phyloP scores from a whole-genome alignment of 169 alveolate species.

The Neospora caninum region DNA sequence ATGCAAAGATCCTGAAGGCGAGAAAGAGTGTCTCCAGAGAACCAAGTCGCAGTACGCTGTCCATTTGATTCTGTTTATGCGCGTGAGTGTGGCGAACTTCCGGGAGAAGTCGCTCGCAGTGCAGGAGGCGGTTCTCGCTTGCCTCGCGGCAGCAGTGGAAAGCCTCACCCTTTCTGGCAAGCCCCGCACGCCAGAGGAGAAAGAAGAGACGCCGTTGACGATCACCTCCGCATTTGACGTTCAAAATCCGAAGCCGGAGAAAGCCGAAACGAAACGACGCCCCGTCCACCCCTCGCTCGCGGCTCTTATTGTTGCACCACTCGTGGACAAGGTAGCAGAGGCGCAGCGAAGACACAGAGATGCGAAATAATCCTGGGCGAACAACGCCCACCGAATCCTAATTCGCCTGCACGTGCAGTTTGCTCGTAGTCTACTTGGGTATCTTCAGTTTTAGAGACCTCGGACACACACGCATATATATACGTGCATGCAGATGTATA shows the following conservation, averaged over 20 bases:
- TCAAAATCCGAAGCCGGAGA: background rate
- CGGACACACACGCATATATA: background rate
- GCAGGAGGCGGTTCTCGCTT: background rate
- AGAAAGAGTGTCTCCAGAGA: background rate
- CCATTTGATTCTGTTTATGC: slow-evolving; percentile 15
- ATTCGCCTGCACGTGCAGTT: too few relatives aligned
- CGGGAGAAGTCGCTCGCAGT: slow-evolving; percentile 26
- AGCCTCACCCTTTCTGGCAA: background rate
- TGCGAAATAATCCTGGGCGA: too few relatives aligned
- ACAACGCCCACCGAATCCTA: too few relatives aligned
- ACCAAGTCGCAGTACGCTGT: background rate
- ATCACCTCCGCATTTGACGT: background rate
- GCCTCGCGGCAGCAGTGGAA: slow-evolving; percentile 11
- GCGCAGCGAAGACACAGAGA: too few relatives aligned
- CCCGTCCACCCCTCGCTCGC: slow-evolving; percentile 3
- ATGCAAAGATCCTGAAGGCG: background rate
- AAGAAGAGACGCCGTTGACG: background rate
- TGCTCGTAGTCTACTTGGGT: too few relatives aligned
- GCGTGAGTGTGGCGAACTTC: background rate
- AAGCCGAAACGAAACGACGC: background rate
- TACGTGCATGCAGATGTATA: background rate
- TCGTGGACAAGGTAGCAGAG: background rate
- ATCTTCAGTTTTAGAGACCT: too few relatives aligned
- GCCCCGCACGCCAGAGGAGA: background rate
- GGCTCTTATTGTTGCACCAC: slow-evolving; percentile 7